Evolutionary conservation across 2,329 filamentous ascomycete species (phyloP).

Genomic region (Cadophora malorum): DNA sequence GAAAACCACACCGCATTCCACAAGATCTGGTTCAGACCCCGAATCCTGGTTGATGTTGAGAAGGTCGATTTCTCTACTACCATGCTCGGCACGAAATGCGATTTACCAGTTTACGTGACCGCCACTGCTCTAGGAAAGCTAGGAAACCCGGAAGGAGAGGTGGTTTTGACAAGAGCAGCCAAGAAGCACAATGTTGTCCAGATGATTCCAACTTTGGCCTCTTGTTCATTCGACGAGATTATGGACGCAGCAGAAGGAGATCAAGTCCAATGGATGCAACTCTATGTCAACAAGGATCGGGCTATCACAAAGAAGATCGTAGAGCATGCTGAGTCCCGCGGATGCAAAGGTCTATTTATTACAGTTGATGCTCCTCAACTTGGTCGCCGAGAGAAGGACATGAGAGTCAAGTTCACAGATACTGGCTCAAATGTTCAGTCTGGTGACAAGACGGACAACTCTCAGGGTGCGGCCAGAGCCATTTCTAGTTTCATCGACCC

Average conservation of each 20-base stretch:
- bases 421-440: conserved; percentile 82
- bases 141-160: conserved; percentile 91
- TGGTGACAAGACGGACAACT: conserved; percentile 78
- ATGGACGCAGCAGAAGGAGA: conserved; percentile 80
- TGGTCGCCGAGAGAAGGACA: conserved; percentile 94
- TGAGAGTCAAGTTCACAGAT: conserved; percentile 91
- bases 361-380: conserved; percentile 97
- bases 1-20: conserved; percentile 97
- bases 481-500: conserved; percentile 98
- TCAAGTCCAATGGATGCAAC: conserved; percentile 94
- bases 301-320: conserved; percentile 90
- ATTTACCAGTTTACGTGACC: conserved; percentile 94
- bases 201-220: conserved; percentile 98
- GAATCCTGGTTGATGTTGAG: conserved; percentile 87
- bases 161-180: conserved; percentile 84
- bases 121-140: conserved; percentile 96
- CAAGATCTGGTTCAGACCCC: conserved; percentile 96
- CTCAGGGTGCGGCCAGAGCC: conserved; percentile 90
- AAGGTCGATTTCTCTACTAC: conserved; percentile 86
- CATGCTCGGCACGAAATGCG: conserved; percentile 87
- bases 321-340: conserved; percentile 86
- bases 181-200: conserved; percentile 89
- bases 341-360: conserved; percentile 96
- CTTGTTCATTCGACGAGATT: conserved; percentile 97
- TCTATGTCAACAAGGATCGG: conserved; percentile 95